Evolutionary conservation across 2,329 filamentous ascomycete genomes (phyloP), one percentile per base, ranked within the genome.

Genomic region (Cytospora paraplurivora): DNA sequence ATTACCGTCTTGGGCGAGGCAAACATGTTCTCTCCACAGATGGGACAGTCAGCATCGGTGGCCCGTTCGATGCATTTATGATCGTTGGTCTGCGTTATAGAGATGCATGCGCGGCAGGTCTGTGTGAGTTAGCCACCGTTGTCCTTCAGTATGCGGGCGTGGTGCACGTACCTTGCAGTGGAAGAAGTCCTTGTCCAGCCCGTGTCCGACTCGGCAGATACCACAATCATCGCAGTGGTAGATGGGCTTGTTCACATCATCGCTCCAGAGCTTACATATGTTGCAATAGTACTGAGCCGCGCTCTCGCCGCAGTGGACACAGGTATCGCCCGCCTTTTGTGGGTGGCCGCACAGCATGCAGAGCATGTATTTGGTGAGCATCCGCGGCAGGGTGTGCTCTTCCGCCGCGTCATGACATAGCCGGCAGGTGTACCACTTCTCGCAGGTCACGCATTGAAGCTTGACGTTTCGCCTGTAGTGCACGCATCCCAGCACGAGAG

Each of bases 391-490:
- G 65, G 80, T 82, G 74, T 97, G 92, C 69, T 92, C 87, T 71
- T 97, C 92, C 10, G 80, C 84, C 56, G 88, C 85, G 74, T 99
- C 93, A 72, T 99, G 95, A 72, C 95, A 99, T 72, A 98, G 89
- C 19, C 95, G 89, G 74, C 95, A 99, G 0, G 94, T 91, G 72
- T 97, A 96, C 95, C 95, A 99, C 71, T 85, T 88, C 70, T 89
- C 86, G 77, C 95, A 99, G 33, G 90, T 89, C 68, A 86, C 92
- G 75, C 95, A 99, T 77, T 99, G 93, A 38, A 98, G 80, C 76
- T 98, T 98, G 70, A 99, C 92, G 70, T 98, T 98, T 67, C 95
- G 88, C 72, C 91, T 92, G 75, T 99, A 99, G 76, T 99, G 95
- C 70, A 89, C 82, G 74, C 95, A 99, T 0, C 95, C 95, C 6